A percentile compares a stretch with the other conserved stretches of the same genome.
Evolutionary conservation across 805 yeast species (phyloP).

Genomic region (Kodamaea kaohsiungensis): DNA sequence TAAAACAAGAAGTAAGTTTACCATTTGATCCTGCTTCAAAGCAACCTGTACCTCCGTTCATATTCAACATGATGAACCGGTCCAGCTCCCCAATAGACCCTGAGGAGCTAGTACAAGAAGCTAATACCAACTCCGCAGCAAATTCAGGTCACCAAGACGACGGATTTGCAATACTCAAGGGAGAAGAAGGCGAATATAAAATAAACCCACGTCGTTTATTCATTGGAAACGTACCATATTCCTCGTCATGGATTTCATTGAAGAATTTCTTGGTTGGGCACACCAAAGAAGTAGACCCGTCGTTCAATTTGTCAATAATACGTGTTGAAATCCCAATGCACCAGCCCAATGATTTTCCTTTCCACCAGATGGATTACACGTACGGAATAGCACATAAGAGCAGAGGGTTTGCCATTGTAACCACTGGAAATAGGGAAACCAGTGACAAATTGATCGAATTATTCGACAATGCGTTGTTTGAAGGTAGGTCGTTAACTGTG

Average conservation of each 20-base stretch:
- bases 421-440: constrained; percentile 46
- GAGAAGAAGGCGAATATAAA: constrained; percentile 22
- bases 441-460: constrained; percentile 49
- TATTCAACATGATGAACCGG: constrained; percentile 21
- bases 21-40: constrained; percentile 3
- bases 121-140: background rate
- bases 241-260: constrained; percentile 38
- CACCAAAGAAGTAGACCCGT: constrained; percentile 29
- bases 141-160: background rate
- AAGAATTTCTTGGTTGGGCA: constrained; percentile 27
- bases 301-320: constrained; percentile 24
- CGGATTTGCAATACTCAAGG: background rate
- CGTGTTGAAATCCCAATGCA: constrained; percentile 46
- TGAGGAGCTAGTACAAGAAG: background rate
- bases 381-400: constrained; percentile 14
- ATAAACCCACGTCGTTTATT: constrained; percentile 49
- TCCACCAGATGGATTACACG: constrained; percentile 1
- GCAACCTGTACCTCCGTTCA: constrained; percentile 26
- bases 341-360: constrained; percentile 6
- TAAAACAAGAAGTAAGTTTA: background rate
- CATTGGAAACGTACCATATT: constrained; percentile 58
- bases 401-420: constrained; percentile 68
- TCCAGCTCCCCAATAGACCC: background rate
- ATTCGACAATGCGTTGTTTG: constrained; percentile 55
- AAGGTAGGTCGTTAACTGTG: constrained; percentile 62